Conservation (phyloP, 352 stramenopile genomes). For the Halophytophthora polymorphica region DNA sequence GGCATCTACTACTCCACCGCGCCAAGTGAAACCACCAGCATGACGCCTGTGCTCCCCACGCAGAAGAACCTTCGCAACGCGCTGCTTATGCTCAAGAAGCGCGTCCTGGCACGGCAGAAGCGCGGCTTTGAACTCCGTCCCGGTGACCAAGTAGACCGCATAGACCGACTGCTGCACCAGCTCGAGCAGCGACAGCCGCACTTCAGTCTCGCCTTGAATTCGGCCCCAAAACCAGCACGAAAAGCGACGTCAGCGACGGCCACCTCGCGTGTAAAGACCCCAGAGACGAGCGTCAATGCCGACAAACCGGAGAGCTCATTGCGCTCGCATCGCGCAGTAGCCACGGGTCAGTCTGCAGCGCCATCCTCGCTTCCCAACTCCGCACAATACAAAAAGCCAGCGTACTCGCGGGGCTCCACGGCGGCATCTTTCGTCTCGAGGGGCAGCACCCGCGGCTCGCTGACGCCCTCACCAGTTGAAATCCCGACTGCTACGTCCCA, state of each 20-base stretch:
- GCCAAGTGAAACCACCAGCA: slow-evolving; percentile 13
- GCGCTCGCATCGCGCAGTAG: too few relatives aligned
- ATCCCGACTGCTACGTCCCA: neutral
- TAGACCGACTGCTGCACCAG: slow-evolving; percentile 15
- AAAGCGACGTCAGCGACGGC: neutral
- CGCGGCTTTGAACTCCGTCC: slow-evolving; percentile 23
- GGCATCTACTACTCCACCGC: slow-evolving; percentile 22
- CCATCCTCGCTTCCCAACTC: too few relatives aligned
- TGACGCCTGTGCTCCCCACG: slow-evolving; percentile 12
- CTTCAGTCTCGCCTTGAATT: slow-evolving; percentile 5
- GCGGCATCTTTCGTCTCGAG: too few relatives aligned
- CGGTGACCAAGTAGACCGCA: slow-evolving; percentile 7
- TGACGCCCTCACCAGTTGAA: neutral
- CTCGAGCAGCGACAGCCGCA: slow-evolving; percentile 8
- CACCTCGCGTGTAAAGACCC: too few relatives aligned
- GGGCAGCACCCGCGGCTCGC: too few relatives aligned
- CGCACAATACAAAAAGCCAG: too few relatives aligned
- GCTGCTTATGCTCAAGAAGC: slow-evolving; percentile 33
- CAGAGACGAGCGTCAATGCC: too few relatives aligned
- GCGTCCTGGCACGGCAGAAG: slow-evolving; percentile 10
- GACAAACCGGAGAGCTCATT: too few relatives aligned
- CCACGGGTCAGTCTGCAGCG: too few relatives aligned
- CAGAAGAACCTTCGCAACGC: slow-evolving; percentile 18
- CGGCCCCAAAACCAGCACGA: neutral
- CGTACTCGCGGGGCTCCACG: too few relatives aligned